Conservation (phyloP, 1,284 basidiomycete genomes). For the Boletus smithii region DNA sequence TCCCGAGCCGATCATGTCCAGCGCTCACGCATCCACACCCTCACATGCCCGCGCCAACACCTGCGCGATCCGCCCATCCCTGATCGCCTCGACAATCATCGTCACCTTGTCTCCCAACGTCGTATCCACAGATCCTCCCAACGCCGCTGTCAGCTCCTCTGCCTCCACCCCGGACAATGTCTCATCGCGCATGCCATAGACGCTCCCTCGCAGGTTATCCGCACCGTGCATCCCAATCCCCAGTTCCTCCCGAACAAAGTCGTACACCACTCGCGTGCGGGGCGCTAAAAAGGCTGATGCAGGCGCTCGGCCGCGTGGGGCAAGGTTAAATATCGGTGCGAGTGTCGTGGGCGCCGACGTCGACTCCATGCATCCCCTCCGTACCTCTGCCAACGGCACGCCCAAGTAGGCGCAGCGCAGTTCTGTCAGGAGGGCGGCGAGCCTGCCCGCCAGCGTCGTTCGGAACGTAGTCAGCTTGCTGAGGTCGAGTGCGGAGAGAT, state of each 20-base stretch:
- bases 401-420: slow-evolving; percentile 30
- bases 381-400: slow-evolving; percentile 27
- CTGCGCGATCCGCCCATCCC: slow-evolving; percentile 68
- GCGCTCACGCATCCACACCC: slow-evolving; percentile 14
- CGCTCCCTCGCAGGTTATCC: slow-evolving; percentile 50
- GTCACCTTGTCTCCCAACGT: slow-evolving; percentile 67
- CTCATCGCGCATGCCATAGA: slow-evolving; percentile 29
- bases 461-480: slow-evolving; percentile 26
- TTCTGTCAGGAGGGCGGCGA: slow-evolving; percentile 25
- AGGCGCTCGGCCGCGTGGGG: slow-evolving; percentile 42
- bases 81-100: slow-evolving; percentile 68
- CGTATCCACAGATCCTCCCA: slow-evolving; percentile 37
- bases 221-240: slow-evolving; percentile 72
- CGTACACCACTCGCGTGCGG: slow-evolving; percentile 60
- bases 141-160: slow-evolving; percentile 11
- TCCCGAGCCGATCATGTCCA: too few relatives aligned
- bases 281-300: slow-evolving; percentile 60
- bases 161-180: slow-evolving; percentile 1
- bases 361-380: slow-evolving; percentile 13
- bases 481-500: slow-evolving; percentile 35
- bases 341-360: not conserved
- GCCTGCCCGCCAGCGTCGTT: slow-evolving; percentile 18
- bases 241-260: slow-evolving; percentile 63
- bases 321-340: slow-evolving; percentile 16
- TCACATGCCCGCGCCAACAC: slow-evolving; percentile 53